Evolutionary conservation across 176 grass and related monocot genomes (phyloP), one percentile per base, ranked within the genome.

Genomic region (Phoenix dactylifera): DNA sequence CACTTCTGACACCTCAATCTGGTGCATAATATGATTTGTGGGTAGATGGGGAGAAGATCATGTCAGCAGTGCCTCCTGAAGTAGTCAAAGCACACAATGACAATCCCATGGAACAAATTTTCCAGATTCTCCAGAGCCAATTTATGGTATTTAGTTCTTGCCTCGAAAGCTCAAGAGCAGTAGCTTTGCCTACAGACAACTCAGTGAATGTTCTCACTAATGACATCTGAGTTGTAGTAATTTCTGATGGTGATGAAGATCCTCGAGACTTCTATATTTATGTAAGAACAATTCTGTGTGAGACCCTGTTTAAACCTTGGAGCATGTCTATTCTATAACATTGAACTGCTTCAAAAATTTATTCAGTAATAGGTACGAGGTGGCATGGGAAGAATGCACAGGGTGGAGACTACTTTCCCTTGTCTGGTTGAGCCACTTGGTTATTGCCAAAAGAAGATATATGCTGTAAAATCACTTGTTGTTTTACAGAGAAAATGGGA

Each of bases 41-140:
- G 93, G 82, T 98, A 39, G 93, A 98, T 79, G 82, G 88, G 32
- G 93, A 98, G 64, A 92, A 98, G 74, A 81, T 98, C 69, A 98
- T 98, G 88, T 92, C 93, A 25, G 76, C 79, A 54, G 88, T 86
- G 48, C 84, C 84, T 59, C 84, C 84, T 16, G 93, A 98, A 67
- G 93, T 92, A 35, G 86, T 86, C 0, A 63, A 83, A 70, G 87
- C 88, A 28, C 78, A 88, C 5, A 92, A 92, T 77, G 88, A 98
- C 66, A 92, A 92, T 64, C 81, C 93, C 4, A 81, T 73, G 84
- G 81, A 60, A 98, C 88, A 55, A 92, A 92, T 62, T 92, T 92
- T 62, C 70, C 76, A 65, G 93, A 78, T 69, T 98, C 88, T 15
- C 93, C 84, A 16, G 87, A 98, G 56, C 93, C 84, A 7, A 98